Base-by-base conservation (phyloP, 495 filamentous ascomycete genomes). In the Trichoderma virens region DNA sequence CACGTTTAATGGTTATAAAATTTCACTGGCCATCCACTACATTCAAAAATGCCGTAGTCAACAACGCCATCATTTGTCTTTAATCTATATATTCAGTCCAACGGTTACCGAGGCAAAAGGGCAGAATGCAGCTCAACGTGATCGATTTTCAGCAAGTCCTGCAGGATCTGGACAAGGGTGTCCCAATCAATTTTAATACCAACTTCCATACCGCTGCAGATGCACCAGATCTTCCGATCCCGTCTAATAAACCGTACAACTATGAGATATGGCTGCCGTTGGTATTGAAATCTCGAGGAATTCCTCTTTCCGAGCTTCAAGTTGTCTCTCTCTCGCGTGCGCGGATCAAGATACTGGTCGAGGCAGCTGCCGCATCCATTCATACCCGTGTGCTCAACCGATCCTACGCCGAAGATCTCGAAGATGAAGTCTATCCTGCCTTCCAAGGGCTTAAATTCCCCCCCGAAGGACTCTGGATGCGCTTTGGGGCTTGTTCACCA, bases 401-500 rank as follows among this genome's bases (percentile, higher is more conserved):
- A 11, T 34, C 60, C n/a, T 68, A 63, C 38, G 64, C 64, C 31
- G 69, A 72, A 43, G 67, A 70, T 31, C 23, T 72, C 9, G 38
- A 68, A 28, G 43, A 63, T 7, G 43, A 67, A 14, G 66, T 71
- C 54, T 25, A 39, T 27, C 68, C 71, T 4, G 18, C 34, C 5
- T 66, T 73, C 51, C 13, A 16, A 3, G 28, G 25, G 5, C 31
- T 72, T 11, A 27, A 59, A 18, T 72, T 74, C 51, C 70, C 71
- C 16, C 62, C 63, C 0, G 28, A 66, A 23, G 73, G 70, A 13
- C 68, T 71, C 13, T 76, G 75, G 34, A 66, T 71, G 56, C 64
- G 73, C n/a, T 65, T 76, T 11, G 69, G 67, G 4, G 67, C 69
- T n/a, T 77, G 70, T 43, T 74, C 74, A 8, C 43, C 71, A 7